These are phyloP conservation scores for Effrenium voratum DNA, from an alignment of 73 alveolate genomes.

Conservation along the genomic window DNA sequence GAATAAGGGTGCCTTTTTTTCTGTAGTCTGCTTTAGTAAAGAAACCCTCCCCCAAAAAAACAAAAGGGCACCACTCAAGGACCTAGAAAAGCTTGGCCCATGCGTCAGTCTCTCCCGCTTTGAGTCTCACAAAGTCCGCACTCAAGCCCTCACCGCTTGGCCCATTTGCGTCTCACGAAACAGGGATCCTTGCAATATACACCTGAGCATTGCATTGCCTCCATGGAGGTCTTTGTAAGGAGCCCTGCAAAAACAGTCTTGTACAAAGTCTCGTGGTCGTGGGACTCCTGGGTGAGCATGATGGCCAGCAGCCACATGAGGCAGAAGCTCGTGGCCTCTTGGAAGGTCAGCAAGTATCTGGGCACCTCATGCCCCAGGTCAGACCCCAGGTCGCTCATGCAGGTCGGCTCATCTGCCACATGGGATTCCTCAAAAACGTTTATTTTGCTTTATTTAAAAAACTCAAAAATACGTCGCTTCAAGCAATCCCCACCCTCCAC, in stretches of 20 bases:
- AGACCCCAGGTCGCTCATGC: not conserved
- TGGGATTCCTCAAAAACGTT: not conserved
- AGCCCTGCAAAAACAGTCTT: no score
- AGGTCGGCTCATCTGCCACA: not conserved
- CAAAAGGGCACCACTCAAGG: not conserved
- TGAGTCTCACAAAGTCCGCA: no score
- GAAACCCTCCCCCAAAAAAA: not conserved
- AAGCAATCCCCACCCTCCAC: not conserved
- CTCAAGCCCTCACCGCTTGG: no score
- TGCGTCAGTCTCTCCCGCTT: not conserved
- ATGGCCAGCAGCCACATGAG: constrained; percentile 35
- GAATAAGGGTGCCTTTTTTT: no score
- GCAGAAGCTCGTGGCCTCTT: not conserved
- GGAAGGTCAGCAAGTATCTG: constrained; percentile 24
- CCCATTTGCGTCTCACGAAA: no score
- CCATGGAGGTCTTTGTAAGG: no score
- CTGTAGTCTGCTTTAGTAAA: no score
- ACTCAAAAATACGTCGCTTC: not conserved
- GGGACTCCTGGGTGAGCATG: constrained; percentile 44
- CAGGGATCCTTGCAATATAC: no score
- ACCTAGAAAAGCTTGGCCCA: not conserved
- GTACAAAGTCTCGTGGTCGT: no score
- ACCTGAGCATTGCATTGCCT: no score
- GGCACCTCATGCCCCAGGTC: constrained; percentile 4
- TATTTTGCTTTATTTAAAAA: not conserved